These are phyloP conservation scores for Botryotinia convoluta DNA, from an alignment of 2,329 filamentous ascomycete species.

Conservation along the genomic window DNA sequence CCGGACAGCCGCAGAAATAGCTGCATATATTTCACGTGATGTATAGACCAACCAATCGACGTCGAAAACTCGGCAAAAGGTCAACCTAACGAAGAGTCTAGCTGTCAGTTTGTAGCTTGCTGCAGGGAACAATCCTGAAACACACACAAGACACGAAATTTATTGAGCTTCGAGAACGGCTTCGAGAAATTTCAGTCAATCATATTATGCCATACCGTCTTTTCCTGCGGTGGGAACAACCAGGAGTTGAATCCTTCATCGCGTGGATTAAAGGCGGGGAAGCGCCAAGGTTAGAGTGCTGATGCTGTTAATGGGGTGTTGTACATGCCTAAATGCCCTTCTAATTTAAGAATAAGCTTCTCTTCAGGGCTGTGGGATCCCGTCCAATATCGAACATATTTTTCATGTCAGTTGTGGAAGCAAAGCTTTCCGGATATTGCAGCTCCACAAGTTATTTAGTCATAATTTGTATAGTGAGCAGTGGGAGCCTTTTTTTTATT, in stretches of 20 bases:
- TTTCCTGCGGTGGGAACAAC: neutral
- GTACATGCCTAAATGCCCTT: neutral
- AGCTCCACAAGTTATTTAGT: neutral
- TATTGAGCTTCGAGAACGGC: neutral
- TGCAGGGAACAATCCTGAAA: neutral
- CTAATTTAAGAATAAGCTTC: constrained; percentile 4
- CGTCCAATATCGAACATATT: neutral
- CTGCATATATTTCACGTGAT: neutral
- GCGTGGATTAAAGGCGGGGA: constrained; percentile 1
- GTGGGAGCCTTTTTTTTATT: neutral
- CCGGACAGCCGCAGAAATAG: neutral
- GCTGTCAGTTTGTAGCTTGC: neutral
- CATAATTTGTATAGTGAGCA: neutral
- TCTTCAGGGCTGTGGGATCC: neutral
- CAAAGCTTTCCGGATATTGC: neutral
- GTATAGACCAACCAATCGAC: neutral
- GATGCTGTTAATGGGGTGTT: neutral
- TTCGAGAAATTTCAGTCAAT: neutral
- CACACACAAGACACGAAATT: neutral
- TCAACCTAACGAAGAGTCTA: neutral
- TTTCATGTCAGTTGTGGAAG: neutral
- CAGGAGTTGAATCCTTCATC: neutral
- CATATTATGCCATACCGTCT: neutral
- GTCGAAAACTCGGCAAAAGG: neutral
- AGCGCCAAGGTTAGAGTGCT: neutral